A percentile compares a stretch with the other conserved stretches of the same genome.
phyloP scores from a whole-genome alignment of 805 yeast species.

The Candida suzukii region DNA sequence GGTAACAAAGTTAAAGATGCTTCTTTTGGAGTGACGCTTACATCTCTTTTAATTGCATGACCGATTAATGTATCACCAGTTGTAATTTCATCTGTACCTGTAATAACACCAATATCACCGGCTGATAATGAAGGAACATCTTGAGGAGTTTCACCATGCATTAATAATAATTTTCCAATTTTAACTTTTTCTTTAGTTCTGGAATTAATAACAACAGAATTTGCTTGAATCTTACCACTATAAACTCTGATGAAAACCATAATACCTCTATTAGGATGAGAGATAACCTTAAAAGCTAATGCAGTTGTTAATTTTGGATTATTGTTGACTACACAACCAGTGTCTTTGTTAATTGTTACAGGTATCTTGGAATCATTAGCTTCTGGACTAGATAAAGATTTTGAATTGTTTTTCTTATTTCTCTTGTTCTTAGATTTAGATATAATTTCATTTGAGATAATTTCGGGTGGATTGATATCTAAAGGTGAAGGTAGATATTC shows the following conservation, averaged over 20 bases:
- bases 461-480: slow-evolving; percentile 53
- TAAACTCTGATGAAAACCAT: slow-evolving; percentile 86
- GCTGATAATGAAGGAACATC: slow-evolving; percentile 55
- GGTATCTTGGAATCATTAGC: slow-evolving; percentile 18
- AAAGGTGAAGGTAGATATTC: slow-evolving; percentile 78
- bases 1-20: slow-evolving; percentile 56
- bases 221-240: slow-evolving; percentile 65
- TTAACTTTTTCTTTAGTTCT: slow-evolving; percentile 61
- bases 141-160: slow-evolving; percentile 85
- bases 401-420: slow-evolving; percentile 8
- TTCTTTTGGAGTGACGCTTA: slow-evolving; percentile 25
- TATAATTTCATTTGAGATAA: slow-evolving; percentile 13
- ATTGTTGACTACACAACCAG: slow-evolving; percentile 47
- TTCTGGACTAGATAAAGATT: no score
- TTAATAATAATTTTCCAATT: slow-evolving; percentile 61
- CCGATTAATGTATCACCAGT: slow-evolving; percentile 90
- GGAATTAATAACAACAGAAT: slow-evolving; percentile 58
- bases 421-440: slow-evolving; percentile 6
- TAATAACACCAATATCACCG: slow-evolving; percentile 91
- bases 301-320: slow-evolving; percentile 64
- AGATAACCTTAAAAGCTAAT: slow-evolving; percentile 84
- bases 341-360: slow-evolving; percentile 29
- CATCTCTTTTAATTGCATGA: slow-evolving; percentile 44
- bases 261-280: slow-evolving; percentile 76
- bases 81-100: slow-evolving; percentile 62